phyloP scores from a whole-genome alignment of 306 rosid species.

The Vigna hirtella region DNA sequence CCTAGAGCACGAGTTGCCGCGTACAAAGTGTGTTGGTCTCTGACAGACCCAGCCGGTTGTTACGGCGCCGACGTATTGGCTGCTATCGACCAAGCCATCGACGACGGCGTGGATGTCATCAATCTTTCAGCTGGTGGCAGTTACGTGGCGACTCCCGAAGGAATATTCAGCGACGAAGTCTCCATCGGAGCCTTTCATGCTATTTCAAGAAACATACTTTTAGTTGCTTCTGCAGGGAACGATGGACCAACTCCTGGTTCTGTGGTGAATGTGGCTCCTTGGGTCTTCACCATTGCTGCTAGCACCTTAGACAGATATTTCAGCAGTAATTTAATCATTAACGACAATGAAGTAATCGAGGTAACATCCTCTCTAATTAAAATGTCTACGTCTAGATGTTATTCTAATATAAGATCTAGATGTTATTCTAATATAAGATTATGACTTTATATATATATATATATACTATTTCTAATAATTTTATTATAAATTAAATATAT shows the following conservation, averaged over 20 bases:
- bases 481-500: too few relatives aligned
- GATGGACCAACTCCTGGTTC: conserved; percentile 50
- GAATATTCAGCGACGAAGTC: conserved; percentile 39
- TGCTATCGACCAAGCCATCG: conserved; percentile 66
- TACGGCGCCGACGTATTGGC: conserved; percentile 65
- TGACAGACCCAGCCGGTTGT: conserved; percentile 38
- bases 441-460: too few relatives aligned
- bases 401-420: too few relatives aligned
- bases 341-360: conserved; percentile 15
- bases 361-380: background rate
- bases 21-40: conserved; percentile 83
- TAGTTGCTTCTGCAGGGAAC: conserved; percentile 67
- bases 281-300: conserved; percentile 70
- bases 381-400: too few relatives aligned
- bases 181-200: conserved; percentile 72
- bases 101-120: conserved; percentile 68
- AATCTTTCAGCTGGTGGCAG: conserved; percentile 57
- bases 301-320: conserved; percentile 61
- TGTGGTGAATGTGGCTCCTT: conserved; percentile 53
- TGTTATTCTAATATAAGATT: too few relatives aligned
- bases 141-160: background rate
- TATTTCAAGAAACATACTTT: conserved; percentile 37
- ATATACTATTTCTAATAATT: too few relatives aligned
- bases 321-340: conserved; percentile 41
- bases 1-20: conserved; percentile 75